A percentile compares a stretch with the other conserved stretches of the same genome.
These are phyloP conservation scores for Xylariaceae sp. DNA, from an alignment of 2,329 filamentous ascomycete genomes.

Conservation along the genomic window DNA sequence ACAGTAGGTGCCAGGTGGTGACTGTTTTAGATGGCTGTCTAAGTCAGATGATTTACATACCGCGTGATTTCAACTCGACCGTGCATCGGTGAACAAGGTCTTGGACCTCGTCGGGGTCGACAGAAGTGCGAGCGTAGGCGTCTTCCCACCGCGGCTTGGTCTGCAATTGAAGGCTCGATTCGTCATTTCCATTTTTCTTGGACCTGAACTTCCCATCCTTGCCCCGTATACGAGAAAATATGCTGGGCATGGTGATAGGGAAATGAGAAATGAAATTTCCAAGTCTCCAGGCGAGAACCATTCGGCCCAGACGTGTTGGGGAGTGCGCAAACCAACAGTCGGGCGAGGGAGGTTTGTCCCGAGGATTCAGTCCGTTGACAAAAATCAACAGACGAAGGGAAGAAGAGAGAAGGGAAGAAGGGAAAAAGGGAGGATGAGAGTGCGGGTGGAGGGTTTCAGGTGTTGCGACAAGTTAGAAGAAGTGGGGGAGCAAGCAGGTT, in stretches of 20 bases:
- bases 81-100: conserved; percentile 82
- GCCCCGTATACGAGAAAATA: conserved; percentile 64
- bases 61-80: conserved; percentile 86
- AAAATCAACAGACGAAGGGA: conserved; percentile 8
- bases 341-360: conserved; percentile 1
- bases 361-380: conserved; percentile 17
- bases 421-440: conserved; percentile 3
- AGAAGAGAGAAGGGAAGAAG: conserved; percentile 18
- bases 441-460: conserved; percentile 12
- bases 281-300: conserved; percentile 13
- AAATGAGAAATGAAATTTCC: conserved; percentile 8
- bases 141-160: conserved; percentile 79
- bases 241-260: conserved; percentile 46
- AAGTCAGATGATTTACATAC: conserved; percentile 42
- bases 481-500: conserved; percentile 19
- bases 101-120: conserved; percentile 86
- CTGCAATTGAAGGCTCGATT: conserved; percentile 48
- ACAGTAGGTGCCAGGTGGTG: neutral
- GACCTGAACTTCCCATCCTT: conserved; percentile 61
- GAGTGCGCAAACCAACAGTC: conserved; percentile 11
- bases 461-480: conserved; percentile 21
- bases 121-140: conserved; percentile 73
- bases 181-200: conserved; percentile 58
- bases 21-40: neutral
- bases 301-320: conserved; percentile 9